Evolutionary conservation across 2,329 filamentous ascomycete genomes (phyloP).

Genomic region (Sporothrix euskadiensis): DNA sequence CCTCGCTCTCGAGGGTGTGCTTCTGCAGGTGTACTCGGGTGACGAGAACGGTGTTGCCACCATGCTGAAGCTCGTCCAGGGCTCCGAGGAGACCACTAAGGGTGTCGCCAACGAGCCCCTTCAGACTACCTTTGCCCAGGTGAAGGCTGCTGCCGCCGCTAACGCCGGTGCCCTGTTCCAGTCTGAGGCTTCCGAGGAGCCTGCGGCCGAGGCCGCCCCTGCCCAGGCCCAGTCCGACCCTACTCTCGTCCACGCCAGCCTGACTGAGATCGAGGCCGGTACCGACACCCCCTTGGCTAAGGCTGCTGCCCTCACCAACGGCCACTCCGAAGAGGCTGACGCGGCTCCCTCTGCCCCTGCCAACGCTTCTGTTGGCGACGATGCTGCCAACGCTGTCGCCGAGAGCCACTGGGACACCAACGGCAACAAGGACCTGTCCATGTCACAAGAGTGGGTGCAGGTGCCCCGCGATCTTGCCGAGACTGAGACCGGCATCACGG

Average conservation of each 20-base stretch:
- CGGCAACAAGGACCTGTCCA: constrained; percentile 44
- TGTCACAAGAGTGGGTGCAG: constrained; percentile 72
- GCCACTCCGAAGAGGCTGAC: constrained; percentile 20
- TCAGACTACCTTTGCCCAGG: constrained; percentile 64
- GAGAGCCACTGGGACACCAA: constrained; percentile 65
- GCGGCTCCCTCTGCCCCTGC: constrained; percentile 34
- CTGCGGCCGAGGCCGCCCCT: constrained; percentile 33
- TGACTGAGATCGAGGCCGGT: constrained; percentile 65
- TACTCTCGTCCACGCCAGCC: constrained; percentile 64
- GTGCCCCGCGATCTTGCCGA: constrained; percentile 72
- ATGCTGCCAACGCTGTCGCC: constrained; percentile 60
- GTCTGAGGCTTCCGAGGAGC: constrained; percentile 41
- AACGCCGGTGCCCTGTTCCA: constrained; percentile 48
- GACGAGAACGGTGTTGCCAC: constrained; percentile 72
- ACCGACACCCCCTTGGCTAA: constrained; percentile 23
- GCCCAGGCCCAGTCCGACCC: constrained; percentile 58
- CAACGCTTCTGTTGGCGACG: constrained; percentile 55
- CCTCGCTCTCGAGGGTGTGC: constrained; percentile 76
- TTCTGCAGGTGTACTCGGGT: constrained; percentile 76
- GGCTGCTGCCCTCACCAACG: constrained; percentile 23
- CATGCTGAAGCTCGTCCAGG: constrained; percentile 76
- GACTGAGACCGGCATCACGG: constrained; percentile 65
- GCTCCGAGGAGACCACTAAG: constrained; percentile 64
- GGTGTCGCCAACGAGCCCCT: constrained; percentile 66
- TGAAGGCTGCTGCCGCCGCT: constrained; percentile 57